Base-by-base conservation (phyloP, 306 rosid genomes). In the Betula pendula region DNA sequence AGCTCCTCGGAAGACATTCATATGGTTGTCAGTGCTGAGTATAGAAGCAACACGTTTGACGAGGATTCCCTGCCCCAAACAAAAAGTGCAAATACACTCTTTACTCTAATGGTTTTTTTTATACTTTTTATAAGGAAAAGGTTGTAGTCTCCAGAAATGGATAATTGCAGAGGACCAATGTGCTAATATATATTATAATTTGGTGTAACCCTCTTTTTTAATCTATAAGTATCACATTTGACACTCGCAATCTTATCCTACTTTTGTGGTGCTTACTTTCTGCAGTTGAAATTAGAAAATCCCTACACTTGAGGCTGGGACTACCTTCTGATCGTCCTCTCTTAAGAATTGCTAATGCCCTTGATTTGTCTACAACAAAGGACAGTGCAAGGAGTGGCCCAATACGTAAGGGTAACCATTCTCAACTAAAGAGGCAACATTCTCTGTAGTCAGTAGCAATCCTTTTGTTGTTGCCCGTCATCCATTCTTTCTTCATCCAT, bases 241-340 rank as follows among this genome's bases (percentile, higher is more conserved):
- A 35, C 71, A 19, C 16, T 44, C 47, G 42, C 45, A 58, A n/a
- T 56, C 45, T 62, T 62, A 17, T 35, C 29, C 62, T 68, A 52
- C 29, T 69, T 52, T 68, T 2, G 20, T 27, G 27, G 9, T 67
- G 0, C 59, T 86, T 81, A 22, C 81, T 50, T 79, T 85, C 82
- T 87, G 71, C 88, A 95, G 98, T 95, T 86, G 98, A 92, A 79
- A 84, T 87, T 69, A 87, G 98, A 85, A 90, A 82, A 85, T 85
- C 97, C 78, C 82, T 95, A 59, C 98, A 95, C 80, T 79, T 89
- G 60, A 88, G 97, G 74, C 77, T 92, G 79, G 98, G 98, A 77
- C 83, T 95, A 78, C 97, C 93, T 70, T 82, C 76, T 81, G 97
- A 95, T 75, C 97, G 96, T 58, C 97, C 98, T 73, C 97, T 92